Base-by-base conservation (phyloP, 1,139 yeast genomes). In the Spathaspora jeffriesii region DNA sequence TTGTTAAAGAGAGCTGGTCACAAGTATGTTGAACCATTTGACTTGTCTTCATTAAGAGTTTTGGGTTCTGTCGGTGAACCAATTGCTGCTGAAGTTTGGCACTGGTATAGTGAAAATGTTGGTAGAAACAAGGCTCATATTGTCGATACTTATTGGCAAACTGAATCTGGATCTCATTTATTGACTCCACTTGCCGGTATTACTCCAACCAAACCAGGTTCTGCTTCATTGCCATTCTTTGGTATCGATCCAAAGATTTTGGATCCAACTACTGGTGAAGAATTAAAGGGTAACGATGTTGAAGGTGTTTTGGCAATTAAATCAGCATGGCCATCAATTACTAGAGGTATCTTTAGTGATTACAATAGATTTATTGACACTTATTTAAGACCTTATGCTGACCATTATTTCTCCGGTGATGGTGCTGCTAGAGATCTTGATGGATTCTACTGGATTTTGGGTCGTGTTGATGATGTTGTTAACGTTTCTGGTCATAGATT, bases 31-130 rank as follows among this genome's bases (percentile, higher is more conserved):
- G 84, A 82, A 58, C 77, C 81, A 25, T 82, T 73, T 63, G 85
- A 87, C 56, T 74, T 88, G 60, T 76, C 81, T 46, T 78, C 90
- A 2, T 59, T 88, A 52, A 78, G 96, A 60, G 84, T 82, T 30
- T 75, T 88, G 51, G 96, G 96, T 21, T 84, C 95, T 11, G 96
- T 88, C 42, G 96, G 96, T 63, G 96, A 88, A 67, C 96, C 96
- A 53, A 88, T 88, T 66, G 95, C 96, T 31, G 89, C 92, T 40
- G 96, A 88, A 62, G 91, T 88, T 49, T 88, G 96, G 96, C 90
- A 86, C 62, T 88, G 96, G 96, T 88, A 87, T 66, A 84, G 83
- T 59, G 89, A 86, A 54, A 76, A 83, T 55, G 82, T 88, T 58
- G 96, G 96, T 58, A 78, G 87, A 58, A 81, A 80, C 42, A 78